phyloP scores from a whole-genome alignment of 306 rosid genomes.

The Erythrophleum fordii region DNA sequence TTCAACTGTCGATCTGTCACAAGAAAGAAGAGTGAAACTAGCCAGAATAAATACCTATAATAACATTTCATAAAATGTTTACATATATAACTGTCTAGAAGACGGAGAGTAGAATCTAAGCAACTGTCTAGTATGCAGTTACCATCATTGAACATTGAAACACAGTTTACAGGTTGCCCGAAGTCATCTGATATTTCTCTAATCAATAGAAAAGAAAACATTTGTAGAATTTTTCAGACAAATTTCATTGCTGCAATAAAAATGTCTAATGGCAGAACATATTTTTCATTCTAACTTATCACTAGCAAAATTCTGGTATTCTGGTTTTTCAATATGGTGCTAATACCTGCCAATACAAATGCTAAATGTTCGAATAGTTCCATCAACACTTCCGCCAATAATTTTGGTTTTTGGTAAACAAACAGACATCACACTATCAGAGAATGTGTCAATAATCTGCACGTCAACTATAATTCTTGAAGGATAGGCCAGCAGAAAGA shows the following conservation, averaged over 20 bases:
- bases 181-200: conserved; percentile 81
- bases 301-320: background rate
- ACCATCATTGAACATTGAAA: conserved; percentile 90
- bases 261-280: too few relatives aligned
- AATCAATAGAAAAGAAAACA: conserved; percentile 24
- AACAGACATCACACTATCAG: conserved; percentile 89
- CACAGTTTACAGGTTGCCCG: conserved; percentile 90
- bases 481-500: too few relatives aligned
- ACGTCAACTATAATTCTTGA: too few relatives aligned
- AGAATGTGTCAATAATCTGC: conserved; percentile 69
- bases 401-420: conserved; percentile 82
- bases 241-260: too few relatives aligned
- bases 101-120: too few relatives aligned
- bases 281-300: conserved; percentile 8
- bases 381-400: too few relatives aligned
- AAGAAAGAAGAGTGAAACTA: too few relatives aligned
- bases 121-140: too few relatives aligned
- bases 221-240: background rate
- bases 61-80: too few relatives aligned
- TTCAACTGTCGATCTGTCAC: too few relatives aligned
- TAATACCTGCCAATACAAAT: conserved; percentile 79
- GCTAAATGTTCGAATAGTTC: conserved; percentile 87
- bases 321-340: background rate
- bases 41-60: too few relatives aligned
- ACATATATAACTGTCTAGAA: too few relatives aligned